Percentiles rank a stretch among this genome's conserved stretches.
Conservation (phyloP, 1,139 yeast species). For the Arxiozyma bovina region DNA sequence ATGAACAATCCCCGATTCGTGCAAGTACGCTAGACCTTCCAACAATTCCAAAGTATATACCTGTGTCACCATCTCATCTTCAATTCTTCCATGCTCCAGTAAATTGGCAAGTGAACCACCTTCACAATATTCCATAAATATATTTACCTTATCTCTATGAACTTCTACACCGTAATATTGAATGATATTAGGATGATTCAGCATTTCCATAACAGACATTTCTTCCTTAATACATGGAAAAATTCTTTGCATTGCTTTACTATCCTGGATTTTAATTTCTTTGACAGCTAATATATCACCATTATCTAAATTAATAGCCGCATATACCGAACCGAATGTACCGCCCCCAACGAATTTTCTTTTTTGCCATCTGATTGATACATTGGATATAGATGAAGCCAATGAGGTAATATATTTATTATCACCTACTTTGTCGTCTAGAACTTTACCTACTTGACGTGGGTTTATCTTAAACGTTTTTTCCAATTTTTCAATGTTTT, state of each 20-base stretch:
- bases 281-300: conserved; percentile 97
- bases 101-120: conserved; percentile 87
- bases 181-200: conserved; percentile 91
- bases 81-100: conserved; percentile 83
- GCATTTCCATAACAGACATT: conserved; percentile 91
- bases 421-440: conserved; percentile 80
- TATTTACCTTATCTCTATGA: conserved; percentile 88
- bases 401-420: conserved; percentile 78
- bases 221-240: conserved; percentile 90
- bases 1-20: conserved; percentile 93
- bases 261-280: conserved; percentile 84
- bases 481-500: conserved; percentile 30
- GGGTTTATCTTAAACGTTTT: conserved; percentile 20
- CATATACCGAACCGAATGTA: conserved; percentile 87
- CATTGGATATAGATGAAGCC: conserved; percentile 84
- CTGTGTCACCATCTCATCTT: conserved; percentile 88
- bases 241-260: conserved; percentile 74
- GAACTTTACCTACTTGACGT: conserved; percentile 67
- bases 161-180: conserved; percentile 96
- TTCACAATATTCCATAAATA: conserved; percentile 96
- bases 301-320: conserved; percentile 86
- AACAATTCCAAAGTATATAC: conserved; percentile 86
- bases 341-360: conserved; percentile 93
- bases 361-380: conserved; percentile 95
- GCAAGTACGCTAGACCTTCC: conserved; percentile 91